Evolutionary conservation across 176 grass and related monocot species (phyloP).

Genomic region (Oryza meyeriana): DNA sequence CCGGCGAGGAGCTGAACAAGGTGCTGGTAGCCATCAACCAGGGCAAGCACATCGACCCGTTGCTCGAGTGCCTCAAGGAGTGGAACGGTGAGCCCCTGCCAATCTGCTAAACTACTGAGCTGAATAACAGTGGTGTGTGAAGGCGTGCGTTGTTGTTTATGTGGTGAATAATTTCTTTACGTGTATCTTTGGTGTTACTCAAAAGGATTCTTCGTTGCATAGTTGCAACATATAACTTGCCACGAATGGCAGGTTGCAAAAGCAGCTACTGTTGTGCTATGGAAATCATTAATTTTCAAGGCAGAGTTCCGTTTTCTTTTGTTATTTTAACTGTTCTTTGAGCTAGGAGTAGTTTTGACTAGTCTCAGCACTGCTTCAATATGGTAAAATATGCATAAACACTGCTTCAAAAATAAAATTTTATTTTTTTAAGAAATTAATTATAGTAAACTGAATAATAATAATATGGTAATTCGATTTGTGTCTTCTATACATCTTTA

Average conservation of each 20-base stretch:
- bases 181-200: slow-evolving; percentile 6
- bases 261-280: slow-evolving; percentile 3
- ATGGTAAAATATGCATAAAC: too few species aligned
- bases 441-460: too few species aligned
- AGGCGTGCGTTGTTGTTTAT: background rate
- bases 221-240: slow-evolving; percentile 16
- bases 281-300: background rate
- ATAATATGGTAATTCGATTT: too few species aligned
- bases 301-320: background rate
- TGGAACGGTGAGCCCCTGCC: slow-evolving; percentile 76
- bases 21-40: slow-evolving; percentile 64
- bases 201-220: background rate
- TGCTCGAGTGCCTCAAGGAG: slow-evolving; percentile 71
- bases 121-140: background rate
- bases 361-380: too few species aligned
- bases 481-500: too few species aligned
- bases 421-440: too few species aligned
- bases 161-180: slow-evolving; percentile 8
- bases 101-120: slow-evolving; percentile 26
- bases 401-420: too few species aligned
- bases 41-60: slow-evolving; percentile 55
- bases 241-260: slow-evolving; percentile 1
- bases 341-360: too few species aligned
- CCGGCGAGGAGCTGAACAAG: slow-evolving; percentile 67
- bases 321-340: too few species aligned